phyloP scores from a whole-genome alignment of 2,329 filamentous ascomycete genomes.

The Dactylellina cionopaga region DNA sequence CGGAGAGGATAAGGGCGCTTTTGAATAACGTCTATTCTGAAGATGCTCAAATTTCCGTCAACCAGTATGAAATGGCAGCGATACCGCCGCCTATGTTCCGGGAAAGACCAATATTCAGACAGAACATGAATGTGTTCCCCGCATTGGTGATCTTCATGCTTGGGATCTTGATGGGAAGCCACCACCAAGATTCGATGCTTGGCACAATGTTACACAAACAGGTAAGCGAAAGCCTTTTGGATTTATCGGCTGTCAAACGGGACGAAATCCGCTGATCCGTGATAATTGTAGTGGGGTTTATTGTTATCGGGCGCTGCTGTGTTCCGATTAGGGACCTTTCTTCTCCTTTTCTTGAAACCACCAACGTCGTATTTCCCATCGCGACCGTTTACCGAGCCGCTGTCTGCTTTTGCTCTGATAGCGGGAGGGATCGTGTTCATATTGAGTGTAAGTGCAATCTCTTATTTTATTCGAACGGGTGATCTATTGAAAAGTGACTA shows the following conservation, averaged over 20 bases:
- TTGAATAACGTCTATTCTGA: conserved; percentile 67
- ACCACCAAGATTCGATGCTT: conserved; percentile 83
- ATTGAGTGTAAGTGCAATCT: conserved; percentile 74
- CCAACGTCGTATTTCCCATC: conserved; percentile 82
- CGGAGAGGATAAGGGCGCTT: conserved; percentile 72
- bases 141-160: conserved; percentile 85
- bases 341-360: conserved; percentile 80
- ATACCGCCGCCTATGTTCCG: conserved; percentile 62
- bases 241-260: conserved; percentile 41
- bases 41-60: conserved; percentile 43
- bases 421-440: conserved; percentile 91
- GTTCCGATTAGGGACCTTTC: conserved; percentile 80
- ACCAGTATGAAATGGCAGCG: conserved; percentile 57
- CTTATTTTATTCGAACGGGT: background rate
- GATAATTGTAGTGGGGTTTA: conserved; percentile 76
- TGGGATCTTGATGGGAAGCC: conserved; percentile 94
- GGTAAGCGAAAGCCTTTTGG: conserved; percentile 48
- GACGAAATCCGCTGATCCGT: conserved; percentile 24
- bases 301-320: conserved; percentile 83
- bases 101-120: conserved; percentile 69
- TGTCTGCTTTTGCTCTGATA: conserved; percentile 86
- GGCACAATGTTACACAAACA: conserved; percentile 89
- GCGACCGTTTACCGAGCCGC: conserved; percentile 87
- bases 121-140: conserved; percentile 69
- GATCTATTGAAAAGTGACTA: too few relatives aligned